Evolutionary conservation across 2,329 filamentous ascomycete species (phyloP).

Genomic region (Colletotrichum tabaci): DNA sequence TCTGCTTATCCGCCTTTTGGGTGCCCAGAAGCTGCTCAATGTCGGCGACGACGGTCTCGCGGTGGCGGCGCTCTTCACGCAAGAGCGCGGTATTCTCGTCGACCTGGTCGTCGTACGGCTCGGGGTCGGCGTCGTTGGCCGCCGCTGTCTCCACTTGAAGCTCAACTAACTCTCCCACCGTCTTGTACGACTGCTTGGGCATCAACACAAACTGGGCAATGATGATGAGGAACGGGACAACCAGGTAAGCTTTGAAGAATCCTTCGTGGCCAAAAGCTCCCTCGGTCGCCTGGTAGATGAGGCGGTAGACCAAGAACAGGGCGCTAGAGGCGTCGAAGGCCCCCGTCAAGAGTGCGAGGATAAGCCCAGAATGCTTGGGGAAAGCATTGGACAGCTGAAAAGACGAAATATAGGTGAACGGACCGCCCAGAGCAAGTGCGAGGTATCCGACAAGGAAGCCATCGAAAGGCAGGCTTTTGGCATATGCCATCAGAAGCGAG

Average conservation of each 20-base stretch:
- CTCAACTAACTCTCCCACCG: constrained; percentile 84
- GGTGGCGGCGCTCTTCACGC: constrained; percentile 70
- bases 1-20: constrained; percentile 72
- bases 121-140: constrained; percentile 49
- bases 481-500: constrained; percentile 80
- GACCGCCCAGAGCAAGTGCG: constrained; percentile 82
- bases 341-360: constrained; percentile 84
- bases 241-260: constrained; percentile 82
- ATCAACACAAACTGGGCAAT: constrained; percentile 79
- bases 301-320: constrained; percentile 81
- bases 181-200: constrained; percentile 85
- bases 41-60: constrained; percentile 76
- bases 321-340: constrained; percentile 89
- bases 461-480: constrained; percentile 77
- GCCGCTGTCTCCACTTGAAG: constrained; percentile 72
- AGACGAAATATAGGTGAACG: constrained; percentile 85
- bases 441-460: constrained; percentile 82
- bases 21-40: constrained; percentile 82
- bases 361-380: constrained; percentile 81
- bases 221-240: constrained; percentile 78
- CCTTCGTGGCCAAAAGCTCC: constrained; percentile 71
- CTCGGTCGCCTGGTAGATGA: constrained; percentile 74
- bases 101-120: constrained; percentile 67
- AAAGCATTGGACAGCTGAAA: constrained; percentile 91
- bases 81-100: constrained; percentile 71